Conservation (phyloP, 1,139 yeast species). For the Trichomonascaceae sp. region DNA sequence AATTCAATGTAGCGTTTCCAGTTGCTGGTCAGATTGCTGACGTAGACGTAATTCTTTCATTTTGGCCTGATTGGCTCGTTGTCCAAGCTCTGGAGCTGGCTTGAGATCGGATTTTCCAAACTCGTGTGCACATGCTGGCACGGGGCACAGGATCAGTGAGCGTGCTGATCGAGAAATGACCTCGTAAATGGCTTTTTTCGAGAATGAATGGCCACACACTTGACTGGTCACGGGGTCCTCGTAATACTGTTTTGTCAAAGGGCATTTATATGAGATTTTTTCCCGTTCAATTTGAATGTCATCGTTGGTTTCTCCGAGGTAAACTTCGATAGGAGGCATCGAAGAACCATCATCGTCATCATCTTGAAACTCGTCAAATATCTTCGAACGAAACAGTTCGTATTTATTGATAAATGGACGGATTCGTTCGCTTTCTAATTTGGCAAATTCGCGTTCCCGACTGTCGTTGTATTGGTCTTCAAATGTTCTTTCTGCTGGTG, state of each 20-base stretch:
- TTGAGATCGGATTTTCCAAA: slow-evolving; percentile 10
- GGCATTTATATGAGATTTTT: slow-evolving; percentile 26
- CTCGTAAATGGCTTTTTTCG: slow-evolving; percentile 20
- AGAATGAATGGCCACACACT: slow-evolving; percentile 25
- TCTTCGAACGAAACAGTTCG: slow-evolving; percentile 25
- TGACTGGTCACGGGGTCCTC: slow-evolving; percentile 25
- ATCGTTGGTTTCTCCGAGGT: slow-evolving; percentile 25
- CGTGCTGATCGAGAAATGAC: slow-evolving; percentile 12
- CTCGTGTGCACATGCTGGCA: slow-evolving; percentile 22
- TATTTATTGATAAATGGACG: slow-evolving; percentile 9
- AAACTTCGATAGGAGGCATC: slow-evolving; percentile 20
- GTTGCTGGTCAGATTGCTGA: background rate
- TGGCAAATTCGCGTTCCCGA: background rate
- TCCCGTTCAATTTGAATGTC: slow-evolving; percentile 25
- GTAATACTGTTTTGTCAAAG: slow-evolving; percentile 23
- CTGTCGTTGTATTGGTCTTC: background rate
- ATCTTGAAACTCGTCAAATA: slow-evolving; percentile 19
- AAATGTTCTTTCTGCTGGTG: slow-evolving; percentile 2
- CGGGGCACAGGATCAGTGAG: slow-evolving; percentile 20
- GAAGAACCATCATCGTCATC: slow-evolving; percentile 14
- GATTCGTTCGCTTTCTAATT: background rate
- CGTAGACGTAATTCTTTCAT: slow-evolving; percentile 12
- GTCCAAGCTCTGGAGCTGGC: slow-evolving; percentile 19
- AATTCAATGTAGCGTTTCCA: background rate
- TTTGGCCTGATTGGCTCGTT: slow-evolving; percentile 19